phyloP scores from a whole-genome alignment of 73 alveolate genomes.

The Paramecium sonneborni region DNA sequence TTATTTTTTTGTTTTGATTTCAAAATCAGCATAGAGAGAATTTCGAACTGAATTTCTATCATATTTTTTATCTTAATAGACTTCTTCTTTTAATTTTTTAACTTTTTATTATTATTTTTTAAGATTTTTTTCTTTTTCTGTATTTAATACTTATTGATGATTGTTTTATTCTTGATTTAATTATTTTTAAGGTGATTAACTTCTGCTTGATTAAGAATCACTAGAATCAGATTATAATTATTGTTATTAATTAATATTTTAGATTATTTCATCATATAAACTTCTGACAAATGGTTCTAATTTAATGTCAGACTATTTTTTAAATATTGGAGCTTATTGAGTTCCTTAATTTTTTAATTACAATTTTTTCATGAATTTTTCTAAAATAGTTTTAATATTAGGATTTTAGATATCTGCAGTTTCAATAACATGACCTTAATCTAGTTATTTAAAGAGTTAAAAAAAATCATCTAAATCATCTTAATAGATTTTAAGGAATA shows the following conservation, averaged over 20 bases:
- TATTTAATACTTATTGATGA: background rate
- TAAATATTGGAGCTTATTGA: background rate
- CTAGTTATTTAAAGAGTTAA: background rate
- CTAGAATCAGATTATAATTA: background rate
- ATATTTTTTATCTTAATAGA: background rate
- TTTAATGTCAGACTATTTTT: background rate
- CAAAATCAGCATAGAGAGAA: background rate
- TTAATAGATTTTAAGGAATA: slow-evolving; percentile 4
- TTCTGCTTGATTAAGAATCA: background rate
- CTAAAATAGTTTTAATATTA: background rate
- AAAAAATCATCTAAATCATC: slow-evolving; percentile 45
- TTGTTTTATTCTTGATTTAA: background rate
- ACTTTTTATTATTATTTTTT: background rate
- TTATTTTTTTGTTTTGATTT: background rate
- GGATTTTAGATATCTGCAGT: slow-evolving; percentile 42
- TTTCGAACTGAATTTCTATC: background rate
- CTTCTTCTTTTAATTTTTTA: background rate
- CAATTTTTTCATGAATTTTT: slow-evolving; percentile 16
- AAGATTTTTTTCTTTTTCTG: background rate
- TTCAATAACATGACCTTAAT: slow-evolving; percentile 1
- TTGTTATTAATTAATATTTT: background rate
- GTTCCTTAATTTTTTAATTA: background rate
- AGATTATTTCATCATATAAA: background rate
- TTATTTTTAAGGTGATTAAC: background rate
- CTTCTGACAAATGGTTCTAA: slow-evolving; percentile 23